A percentile compares a stretch with the other conserved stretches of the same genome.
Conservation (phyloP, 2,329 filamentous ascomycete species). For the Colletotrichum cereale region DNA sequence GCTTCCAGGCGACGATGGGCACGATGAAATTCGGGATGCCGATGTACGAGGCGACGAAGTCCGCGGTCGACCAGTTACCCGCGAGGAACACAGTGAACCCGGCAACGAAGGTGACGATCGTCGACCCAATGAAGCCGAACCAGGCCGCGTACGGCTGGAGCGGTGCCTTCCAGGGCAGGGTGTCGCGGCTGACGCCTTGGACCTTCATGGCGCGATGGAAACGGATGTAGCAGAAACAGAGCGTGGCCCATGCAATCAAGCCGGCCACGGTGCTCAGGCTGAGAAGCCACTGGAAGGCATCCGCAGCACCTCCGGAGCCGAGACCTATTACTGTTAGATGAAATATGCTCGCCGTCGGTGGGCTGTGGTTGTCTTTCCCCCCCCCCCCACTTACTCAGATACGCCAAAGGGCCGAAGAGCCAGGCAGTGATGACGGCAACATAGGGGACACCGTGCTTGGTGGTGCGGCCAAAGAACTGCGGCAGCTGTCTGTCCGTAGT, state of each 20-base stretch:
- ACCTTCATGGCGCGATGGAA: conserved; percentile 56
- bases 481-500: conserved; percentile 44
- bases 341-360: conserved; percentile 57
- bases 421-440: conserved; percentile 53
- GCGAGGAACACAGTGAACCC: conserved; percentile 76
- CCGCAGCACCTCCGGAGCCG: conserved; percentile 58
- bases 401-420: conserved; percentile 56
- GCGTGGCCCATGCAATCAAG: conserved; percentile 58
- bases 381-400: conserved; percentile 54
- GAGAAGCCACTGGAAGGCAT: conserved; percentile 62
- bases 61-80: conserved; percentile 64
- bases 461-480: conserved; percentile 53
- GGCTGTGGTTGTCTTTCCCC: conserved; percentile 56
- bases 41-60: conserved; percentile 74
- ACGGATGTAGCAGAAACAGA: conserved; percentile 57
- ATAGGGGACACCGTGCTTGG: conserved; percentile 57
- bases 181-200: conserved; percentile 51
- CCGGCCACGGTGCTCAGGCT: conserved; percentile 60
- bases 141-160: conserved; percentile 57
- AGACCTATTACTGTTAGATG: conserved; percentile 58
- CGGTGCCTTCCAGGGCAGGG: conserved; percentile 58
- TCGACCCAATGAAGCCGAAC: conserved; percentile 58
- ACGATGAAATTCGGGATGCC: conserved; percentile 71
- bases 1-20: conserved; percentile 57
- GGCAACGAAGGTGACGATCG: conserved; percentile 63